phyloP scores from a whole-genome alignment of 2,329 filamentous ascomycete genomes.

The Verticillium tricorpus region DNA sequence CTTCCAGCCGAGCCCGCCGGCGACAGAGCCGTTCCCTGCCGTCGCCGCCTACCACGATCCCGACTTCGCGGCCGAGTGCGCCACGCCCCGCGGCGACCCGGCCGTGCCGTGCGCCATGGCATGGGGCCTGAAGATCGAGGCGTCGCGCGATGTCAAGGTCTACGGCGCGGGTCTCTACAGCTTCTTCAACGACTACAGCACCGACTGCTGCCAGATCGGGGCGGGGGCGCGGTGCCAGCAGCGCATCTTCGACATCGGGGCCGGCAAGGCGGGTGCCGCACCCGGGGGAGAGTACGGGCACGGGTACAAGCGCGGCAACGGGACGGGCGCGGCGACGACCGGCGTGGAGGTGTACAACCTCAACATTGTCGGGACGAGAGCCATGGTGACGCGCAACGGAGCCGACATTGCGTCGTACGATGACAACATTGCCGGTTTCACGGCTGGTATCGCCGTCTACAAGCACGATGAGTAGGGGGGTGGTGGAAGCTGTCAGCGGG shows the following conservation, averaged over 20 bases:
- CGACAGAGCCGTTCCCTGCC: constrained; percentile 50
- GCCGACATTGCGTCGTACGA: constrained; percentile 26
- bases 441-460: constrained; percentile 30
- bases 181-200: constrained; percentile 62
- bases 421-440: constrained; percentile 34
- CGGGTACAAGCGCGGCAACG: constrained; percentile 12
- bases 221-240: constrained; percentile 41
- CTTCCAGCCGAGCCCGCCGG: constrained; percentile 61
- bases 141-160: constrained; percentile 48
- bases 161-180: constrained; percentile 65
- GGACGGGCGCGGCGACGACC: background rate
- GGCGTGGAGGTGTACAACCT: constrained; percentile 35
- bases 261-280: constrained; percentile 10
- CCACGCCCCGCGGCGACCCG: constrained; percentile 5
- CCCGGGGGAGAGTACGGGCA: constrained; percentile 8
- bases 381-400: constrained; percentile 34
- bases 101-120: constrained; percentile 45
- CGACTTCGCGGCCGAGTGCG: constrained; percentile 43
- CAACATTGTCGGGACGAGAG: constrained; percentile 37
- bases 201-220: constrained; percentile 36
- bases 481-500: background rate
- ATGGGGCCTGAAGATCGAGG: constrained; percentile 61
- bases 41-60: constrained; percentile 42
- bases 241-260: constrained; percentile 30
- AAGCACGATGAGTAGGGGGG: constrained; percentile 7